Percentiles rank a stretch among this genome's conserved stretches.
Conservation (phyloP, 768 basidiomycete species). For the Cubamyces lactineus region DNA sequence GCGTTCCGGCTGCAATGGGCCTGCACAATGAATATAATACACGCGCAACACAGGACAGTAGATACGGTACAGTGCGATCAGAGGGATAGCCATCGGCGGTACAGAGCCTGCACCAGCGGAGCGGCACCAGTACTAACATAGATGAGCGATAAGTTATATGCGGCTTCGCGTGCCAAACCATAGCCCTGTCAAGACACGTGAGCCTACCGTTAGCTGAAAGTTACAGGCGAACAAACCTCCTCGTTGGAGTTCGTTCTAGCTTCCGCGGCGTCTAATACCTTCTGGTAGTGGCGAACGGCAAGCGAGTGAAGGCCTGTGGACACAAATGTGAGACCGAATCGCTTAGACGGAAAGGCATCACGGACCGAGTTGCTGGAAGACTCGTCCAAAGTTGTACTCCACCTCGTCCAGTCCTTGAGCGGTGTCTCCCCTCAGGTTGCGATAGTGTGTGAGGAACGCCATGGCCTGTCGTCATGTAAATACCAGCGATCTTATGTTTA, state of each 20-base stretch:
- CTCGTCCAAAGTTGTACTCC: conserved; percentile 90
- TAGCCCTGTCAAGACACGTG: conserved; percentile 40
- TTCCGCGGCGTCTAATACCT: conserved; percentile 67
- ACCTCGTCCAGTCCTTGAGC: conserved; percentile 65
- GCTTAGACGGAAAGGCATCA: not conserved
- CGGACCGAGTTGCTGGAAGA: conserved; percentile 90
- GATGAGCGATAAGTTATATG: conserved; percentile 86
- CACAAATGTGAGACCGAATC: not conserved
- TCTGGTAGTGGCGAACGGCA: conserved; percentile 85
- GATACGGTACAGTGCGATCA: conserved; percentile 36
- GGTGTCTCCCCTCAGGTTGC: conserved; percentile 55
- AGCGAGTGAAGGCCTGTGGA: conserved; percentile 73
- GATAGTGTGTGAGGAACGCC: conserved; percentile 84
- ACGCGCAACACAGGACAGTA: too few species aligned
- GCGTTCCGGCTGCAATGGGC: not conserved
- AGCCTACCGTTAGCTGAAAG: not conserved
- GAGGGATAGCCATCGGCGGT: conserved; percentile 82
- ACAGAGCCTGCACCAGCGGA: conserved; percentile 68
- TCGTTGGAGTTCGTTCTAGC: conserved; percentile 37
- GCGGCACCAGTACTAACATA: conserved; percentile 79
- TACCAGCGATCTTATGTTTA: not conserved
- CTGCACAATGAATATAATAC: not conserved
- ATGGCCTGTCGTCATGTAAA: conserved; percentile 55
- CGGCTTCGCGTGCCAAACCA: conserved; percentile 72
- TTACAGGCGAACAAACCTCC: conserved; percentile 34